Base-by-base conservation (phyloP, 1,284 basidiomycete species). In the Baeospora myosura region DNA sequence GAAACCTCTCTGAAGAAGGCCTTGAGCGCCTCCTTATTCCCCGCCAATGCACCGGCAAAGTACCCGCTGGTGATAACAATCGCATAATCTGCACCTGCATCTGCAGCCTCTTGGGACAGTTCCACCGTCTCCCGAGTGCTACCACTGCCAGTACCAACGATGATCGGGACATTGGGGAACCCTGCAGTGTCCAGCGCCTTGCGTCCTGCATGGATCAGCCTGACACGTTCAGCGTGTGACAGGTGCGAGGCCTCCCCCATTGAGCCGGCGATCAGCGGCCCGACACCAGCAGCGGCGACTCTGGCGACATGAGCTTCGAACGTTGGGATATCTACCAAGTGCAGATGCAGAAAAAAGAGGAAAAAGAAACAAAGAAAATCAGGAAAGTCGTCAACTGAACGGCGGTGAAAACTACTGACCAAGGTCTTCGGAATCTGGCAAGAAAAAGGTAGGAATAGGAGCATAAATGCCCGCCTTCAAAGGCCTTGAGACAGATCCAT, bases 1-100 rank as follows among this genome's bases (percentile, higher is more conserved):
- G 86, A 69, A 20, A 93, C 78, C 50, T 89, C 85, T 25, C 71
- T 67, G 68, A 78, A 95, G 65, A 83, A 93, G 4, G 74, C 72
- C 63, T 85, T 87, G 52, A 94, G 68, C 0, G 90, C 88, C 14
- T 68, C 64, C 51, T 66, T 72, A 58, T 82, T 71, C 22, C 59
- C 60, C 32, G 68, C 66, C 50, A 92, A 66, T 4, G 73, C 83
- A 5, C 87, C 86, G 18, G 88, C 80, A 56, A 83, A 95, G 68
- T 93, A 94, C 36, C 89, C 90, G 52, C 86, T 85, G 22, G 73
- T 65, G 53, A 94, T 93, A 52, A 91, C 87, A 46, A 94, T 91
- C 21, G 71, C 76, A 49, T 81, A 83, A 62, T 94, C 89, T 8
- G 90, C 90, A 20, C 90, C 88, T 23, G 87, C 85, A 12, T 67